Evolutionary conservation across 1,139 yeast genomes (phyloP), one percentile per base, ranked within the genome.

Genomic region (Nakaseomyces bracarensis): DNA sequence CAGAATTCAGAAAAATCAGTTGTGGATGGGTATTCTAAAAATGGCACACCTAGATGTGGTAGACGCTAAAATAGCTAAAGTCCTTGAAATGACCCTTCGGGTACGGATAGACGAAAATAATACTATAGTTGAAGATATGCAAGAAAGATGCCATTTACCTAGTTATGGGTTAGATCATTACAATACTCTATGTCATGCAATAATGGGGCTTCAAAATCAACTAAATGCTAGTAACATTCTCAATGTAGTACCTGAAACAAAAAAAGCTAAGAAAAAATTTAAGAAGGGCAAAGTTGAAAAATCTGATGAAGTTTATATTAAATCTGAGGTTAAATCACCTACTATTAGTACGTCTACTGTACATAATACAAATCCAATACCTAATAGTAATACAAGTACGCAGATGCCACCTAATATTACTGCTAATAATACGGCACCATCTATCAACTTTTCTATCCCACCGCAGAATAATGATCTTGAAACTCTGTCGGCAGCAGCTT

Each of bases 1-100:
- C 33, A 48, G 50, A 20, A 41, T 53, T 18, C 49, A 50, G 27
- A 54, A 53, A 27, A 57, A 53, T 21, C 54, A 59, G 15, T 28
- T 59, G 19, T 46, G 58, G 48, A 46, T 47, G 23, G 49, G 49
- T 16, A 51, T 58, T 9, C 45, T 45, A 19, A 46, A 48, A 41
- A 38, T 55, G 30, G 42, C 49, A 13, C 44, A 49, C n/a, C 28
- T 42, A 2, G 43, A 42, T 10, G 40, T 44, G n/a, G 20, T 47
- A 16, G 45, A 51, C 28, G 47, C 52, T 14, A 43, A 44, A 23
- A 37, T 48, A n/a, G 42, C 47, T 4, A 46, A 50, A 41, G 45
- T 47, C 11, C 43, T 55, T 23, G 48, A 47, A 34, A 48, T 48
- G 46, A 46, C 53, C 4, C 44, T 53, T 22, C 46, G 52, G 31